A percentile compares a stretch with the other conserved stretches of the same genome.
Evolutionary conservation across 192 early-diverging fungal genomes (phyloP).

Genomic region (Coemansia sp.): DNA sequence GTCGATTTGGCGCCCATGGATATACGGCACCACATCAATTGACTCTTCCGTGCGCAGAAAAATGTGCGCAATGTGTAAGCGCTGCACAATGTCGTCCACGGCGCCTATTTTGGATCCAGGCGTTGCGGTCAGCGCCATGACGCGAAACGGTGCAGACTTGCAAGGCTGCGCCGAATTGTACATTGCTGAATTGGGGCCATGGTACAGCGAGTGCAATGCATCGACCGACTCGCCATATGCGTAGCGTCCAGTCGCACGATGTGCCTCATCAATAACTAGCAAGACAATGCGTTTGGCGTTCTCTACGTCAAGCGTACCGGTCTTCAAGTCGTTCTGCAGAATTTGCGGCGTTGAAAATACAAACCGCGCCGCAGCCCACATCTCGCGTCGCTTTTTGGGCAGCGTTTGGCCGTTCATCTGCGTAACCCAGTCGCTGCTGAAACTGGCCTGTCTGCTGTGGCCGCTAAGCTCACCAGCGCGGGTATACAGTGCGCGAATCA

Average conservation of each 20-base stretch:
- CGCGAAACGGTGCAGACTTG: constrained; percentile 61
- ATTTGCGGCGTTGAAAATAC: constrained; percentile 90
- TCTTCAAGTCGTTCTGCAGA: constrained; percentile 79
- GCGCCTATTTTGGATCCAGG: constrained; percentile 71
- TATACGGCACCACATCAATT: constrained; percentile 74
- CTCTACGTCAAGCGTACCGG: constrained; percentile 58
- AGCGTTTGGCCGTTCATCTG: constrained; percentile 67
- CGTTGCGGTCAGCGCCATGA: constrained; percentile 86
- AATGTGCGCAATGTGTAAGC: constrained; percentile 74
- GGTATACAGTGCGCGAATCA: constrained; percentile 74
- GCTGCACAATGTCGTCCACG: constrained; percentile 73
- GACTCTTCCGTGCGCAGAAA: constrained; percentile 89
- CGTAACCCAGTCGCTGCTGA: constrained; percentile 25
- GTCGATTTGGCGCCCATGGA: constrained; percentile 66
- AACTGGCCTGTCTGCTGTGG: not conserved
- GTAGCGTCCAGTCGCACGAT: constrained; percentile 81
- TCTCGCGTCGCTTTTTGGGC: constrained; percentile 53
- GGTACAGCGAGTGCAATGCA: constrained; percentile 49
- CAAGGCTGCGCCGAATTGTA: constrained; percentile 17
- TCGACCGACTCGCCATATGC: constrained; percentile 77
- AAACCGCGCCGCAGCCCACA: constrained; percentile 70
- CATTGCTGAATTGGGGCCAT: constrained; percentile 13
- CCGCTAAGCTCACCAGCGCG: constrained; percentile 54
- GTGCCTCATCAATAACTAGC: constrained; percentile 92
- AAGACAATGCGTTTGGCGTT: constrained; percentile 62